Conservation (phyloP, 2,329 filamentous ascomycete species). For the Penicillium brevicompactum region DNA sequence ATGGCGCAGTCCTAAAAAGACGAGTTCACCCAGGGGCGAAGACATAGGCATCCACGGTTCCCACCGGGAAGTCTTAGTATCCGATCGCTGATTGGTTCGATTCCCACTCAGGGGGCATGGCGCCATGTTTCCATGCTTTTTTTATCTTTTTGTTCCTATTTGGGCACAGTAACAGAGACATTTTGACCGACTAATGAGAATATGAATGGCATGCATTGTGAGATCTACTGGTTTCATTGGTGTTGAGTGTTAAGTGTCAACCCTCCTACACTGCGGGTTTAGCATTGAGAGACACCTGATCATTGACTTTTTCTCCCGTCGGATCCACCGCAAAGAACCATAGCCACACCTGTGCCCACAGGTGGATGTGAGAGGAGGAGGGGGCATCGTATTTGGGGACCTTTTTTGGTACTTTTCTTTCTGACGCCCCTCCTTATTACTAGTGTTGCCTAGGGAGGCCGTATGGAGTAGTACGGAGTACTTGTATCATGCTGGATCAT, state of each 20-base stretch:
- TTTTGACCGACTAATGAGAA: not conserved
- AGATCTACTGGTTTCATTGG: not conserved
- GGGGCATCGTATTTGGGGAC: not conserved
- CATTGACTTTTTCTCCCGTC: conserved; percentile 1
- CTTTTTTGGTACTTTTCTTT: not conserved
- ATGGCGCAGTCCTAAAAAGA: not conserved
- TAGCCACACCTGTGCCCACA: conserved; percentile 3
- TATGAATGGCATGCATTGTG: not conserved
- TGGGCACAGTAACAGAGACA: not conserved
- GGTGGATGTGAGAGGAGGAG: not conserved
- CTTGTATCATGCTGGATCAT: not conserved
- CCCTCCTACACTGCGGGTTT: not conserved
- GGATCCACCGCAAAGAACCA: conserved; percentile 4
- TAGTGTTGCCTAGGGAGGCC: not conserved
- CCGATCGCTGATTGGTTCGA: conserved; percentile 15
- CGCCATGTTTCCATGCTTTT: conserved; percentile 5
- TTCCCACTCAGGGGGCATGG: conserved; percentile 13
- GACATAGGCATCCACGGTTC: conserved; percentile 11
- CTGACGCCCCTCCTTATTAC: not conserved
- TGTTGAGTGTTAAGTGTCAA: not conserved
- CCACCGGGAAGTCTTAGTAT: conserved; percentile 15
- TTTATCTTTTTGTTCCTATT: not conserved
- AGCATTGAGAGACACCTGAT: not conserved
- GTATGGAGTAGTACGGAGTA: not conserved
- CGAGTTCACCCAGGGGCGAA: not conserved